These are phyloP conservation scores for Fusarium verticillioides DNA, from an alignment of 2,329 filamentous ascomycete genomes.

Conservation along the genomic window DNA sequence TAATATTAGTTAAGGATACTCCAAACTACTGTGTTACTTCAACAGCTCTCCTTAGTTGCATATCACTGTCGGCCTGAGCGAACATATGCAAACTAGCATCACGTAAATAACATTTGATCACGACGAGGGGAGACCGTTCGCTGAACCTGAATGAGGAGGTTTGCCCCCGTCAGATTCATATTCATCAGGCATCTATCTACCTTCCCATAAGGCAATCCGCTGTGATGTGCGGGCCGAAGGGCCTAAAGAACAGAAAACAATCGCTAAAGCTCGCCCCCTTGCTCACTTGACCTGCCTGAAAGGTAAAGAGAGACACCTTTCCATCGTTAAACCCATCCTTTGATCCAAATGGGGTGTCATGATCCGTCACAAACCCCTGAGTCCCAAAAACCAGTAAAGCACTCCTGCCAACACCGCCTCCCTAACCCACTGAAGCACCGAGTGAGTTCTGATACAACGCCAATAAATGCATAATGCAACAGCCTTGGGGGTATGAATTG, in stretches of 20 bases:
- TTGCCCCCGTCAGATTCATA: constrained; percentile 16
- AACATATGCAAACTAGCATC: background rate
- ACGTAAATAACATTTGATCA: background rate
- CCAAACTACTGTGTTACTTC: background rate
- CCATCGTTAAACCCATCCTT: constrained; percentile 30
- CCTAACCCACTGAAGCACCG: constrained; percentile 37
- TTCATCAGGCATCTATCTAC: constrained; percentile 25
- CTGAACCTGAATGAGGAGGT: background rate
- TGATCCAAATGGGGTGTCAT: constrained; percentile 32
- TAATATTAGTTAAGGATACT: background rate
- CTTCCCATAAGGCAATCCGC: background rate
- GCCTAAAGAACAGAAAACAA: constrained; percentile 23
- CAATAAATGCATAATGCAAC: constrained; percentile 46
- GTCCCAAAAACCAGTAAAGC: constrained; percentile 37
- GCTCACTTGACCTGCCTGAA: constrained; percentile 19
- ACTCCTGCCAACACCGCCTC: constrained; percentile 41
- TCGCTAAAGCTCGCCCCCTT: constrained; percentile 30
- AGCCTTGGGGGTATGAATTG: constrained; percentile 39
- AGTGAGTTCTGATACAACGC: constrained; percentile 45
- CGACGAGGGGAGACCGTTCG: background rate
- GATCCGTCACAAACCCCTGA: constrained; percentile 16
- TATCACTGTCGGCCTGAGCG: background rate
- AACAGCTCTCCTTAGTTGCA: background rate
- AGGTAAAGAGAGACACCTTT: constrained; percentile 7
- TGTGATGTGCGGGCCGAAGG: constrained; percentile 14